A percentile compares a stretch with the other conserved stretches of the same genome.
Conservation (phyloP, 805 yeast genomes). For the Metschnikowia lachancei region DNA sequence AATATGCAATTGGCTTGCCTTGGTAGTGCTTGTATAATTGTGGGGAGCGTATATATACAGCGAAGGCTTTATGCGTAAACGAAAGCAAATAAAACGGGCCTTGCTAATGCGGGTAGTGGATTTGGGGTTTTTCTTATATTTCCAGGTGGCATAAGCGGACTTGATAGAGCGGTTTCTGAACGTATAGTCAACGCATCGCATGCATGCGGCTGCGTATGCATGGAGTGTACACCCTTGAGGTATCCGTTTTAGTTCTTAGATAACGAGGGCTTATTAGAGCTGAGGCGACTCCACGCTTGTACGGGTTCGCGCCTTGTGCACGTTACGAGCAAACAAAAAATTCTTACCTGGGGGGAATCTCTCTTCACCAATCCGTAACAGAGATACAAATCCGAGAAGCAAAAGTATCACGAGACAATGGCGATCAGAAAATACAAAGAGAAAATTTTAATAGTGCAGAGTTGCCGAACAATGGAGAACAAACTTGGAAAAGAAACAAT, state of each 20-base stretch:
- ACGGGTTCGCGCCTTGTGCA: slow-evolving; percentile 1
- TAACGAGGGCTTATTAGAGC: not conserved
- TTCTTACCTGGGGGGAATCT: not conserved
- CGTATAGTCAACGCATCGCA: slow-evolving; percentile 4
- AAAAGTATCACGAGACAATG: not conserved
- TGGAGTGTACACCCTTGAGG: slow-evolving; percentile 1
- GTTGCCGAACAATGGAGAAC: slow-evolving; percentile 4
- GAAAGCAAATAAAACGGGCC: not conserved
- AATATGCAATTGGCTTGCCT: not conserved
- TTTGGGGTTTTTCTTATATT: slow-evolving; percentile 6
- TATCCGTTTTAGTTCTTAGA: slow-evolving; percentile 5
- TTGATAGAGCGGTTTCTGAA: not conserved
- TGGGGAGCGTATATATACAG: not conserved
- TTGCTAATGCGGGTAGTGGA: not conserved
- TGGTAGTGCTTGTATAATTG: not conserved
- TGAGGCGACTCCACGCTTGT: not conserved
- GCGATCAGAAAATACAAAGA: not conserved
- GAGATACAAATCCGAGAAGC: slow-evolving; percentile 1
- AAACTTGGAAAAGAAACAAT: not conserved
- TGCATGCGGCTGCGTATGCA: slow-evolving; percentile 11
- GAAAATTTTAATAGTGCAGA: slow-evolving; percentile 1
- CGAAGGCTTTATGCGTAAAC: slow-evolving; percentile 1
- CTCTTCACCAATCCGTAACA: not conserved
- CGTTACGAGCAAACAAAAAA: not conserved
- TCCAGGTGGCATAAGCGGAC: not conserved